Conservation (phyloP, 2,329 filamentous ascomycete species). For the Bipolaris gigantea region DNA sequence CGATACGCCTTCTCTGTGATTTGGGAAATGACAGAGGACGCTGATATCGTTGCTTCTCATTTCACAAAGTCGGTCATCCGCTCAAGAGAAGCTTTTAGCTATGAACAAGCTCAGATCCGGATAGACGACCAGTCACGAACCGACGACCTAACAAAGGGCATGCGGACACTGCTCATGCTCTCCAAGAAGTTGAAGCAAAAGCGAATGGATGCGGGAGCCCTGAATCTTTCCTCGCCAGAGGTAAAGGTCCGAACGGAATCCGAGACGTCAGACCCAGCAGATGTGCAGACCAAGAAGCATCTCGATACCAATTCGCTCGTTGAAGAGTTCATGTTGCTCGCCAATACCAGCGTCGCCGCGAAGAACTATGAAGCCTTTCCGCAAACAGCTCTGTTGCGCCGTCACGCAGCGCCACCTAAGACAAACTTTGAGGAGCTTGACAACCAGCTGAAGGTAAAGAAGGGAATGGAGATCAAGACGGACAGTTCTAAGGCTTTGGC, state of each 20-base stretch:
- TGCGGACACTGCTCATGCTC: conserved; percentile 81
- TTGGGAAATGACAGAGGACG: conserved; percentile 83
- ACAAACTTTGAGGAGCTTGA: conserved; percentile 95
- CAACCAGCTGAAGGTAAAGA: conserved; percentile 87
- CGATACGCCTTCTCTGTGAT: conserved; percentile 58
- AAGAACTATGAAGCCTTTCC: conserved; percentile 92
- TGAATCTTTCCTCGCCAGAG: conserved; percentile 97
- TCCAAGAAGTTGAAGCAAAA: conserved; percentile 94
- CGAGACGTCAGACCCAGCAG: conserved; percentile 92
- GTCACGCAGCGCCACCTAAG: conserved; percentile 88
- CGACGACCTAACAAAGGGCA: conserved; percentile 86
- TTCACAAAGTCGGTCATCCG: conserved; percentile 99
- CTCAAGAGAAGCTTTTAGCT: conserved; percentile 95
- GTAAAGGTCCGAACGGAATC: conserved; percentile 94
- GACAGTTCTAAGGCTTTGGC: conserved; percentile 93
- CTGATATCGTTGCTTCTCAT: conserved; percentile 78
- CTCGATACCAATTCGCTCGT: conserved; percentile 97
- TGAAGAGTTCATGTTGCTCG: conserved; percentile 98
- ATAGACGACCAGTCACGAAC: conserved; percentile 88
- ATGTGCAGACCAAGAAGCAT: conserved; percentile 92
- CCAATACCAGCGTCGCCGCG: conserved; percentile 90
- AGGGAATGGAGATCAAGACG: conserved; percentile 74
- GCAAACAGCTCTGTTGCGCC: conserved; percentile 89
- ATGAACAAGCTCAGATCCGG: conserved; percentile 90
- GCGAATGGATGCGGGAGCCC: conserved; percentile 87